phyloP scores from a whole-genome alignment of 495 filamentous ascomycete genomes.

The Tuber umbilicatum region DNA sequence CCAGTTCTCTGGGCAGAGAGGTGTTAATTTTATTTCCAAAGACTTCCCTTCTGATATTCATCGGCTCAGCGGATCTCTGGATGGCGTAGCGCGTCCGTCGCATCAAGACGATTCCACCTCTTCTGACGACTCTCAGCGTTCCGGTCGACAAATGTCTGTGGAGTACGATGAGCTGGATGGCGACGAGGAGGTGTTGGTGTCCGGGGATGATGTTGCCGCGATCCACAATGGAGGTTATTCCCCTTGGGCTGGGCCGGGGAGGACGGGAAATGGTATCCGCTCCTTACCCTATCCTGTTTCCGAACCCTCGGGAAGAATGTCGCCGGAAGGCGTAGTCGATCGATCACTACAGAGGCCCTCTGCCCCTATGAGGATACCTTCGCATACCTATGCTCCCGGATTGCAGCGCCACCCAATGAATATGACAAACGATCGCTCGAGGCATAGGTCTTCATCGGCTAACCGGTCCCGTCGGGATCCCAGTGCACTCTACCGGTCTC shows the following conservation, averaged over 20 bases:
- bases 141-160: conserved; percentile 20
- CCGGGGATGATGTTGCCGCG: conserved; percentile 28
- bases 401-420: conserved; percentile 60
- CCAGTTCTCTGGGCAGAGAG: not conserved
- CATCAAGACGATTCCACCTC: conserved; percentile 24
- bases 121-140: conserved; percentile 24
- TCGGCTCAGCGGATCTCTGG: conserved; percentile 28
- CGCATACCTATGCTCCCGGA: conserved; percentile 63
- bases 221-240: conserved; percentile 27
- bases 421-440: conserved; percentile 43
- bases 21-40: not conserved
- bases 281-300: conserved; percentile 26
- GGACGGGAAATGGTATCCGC: conserved; percentile 22
- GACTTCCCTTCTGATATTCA: conserved; percentile 17
- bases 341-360: conserved; percentile 53
- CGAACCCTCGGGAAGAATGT: conserved; percentile 37
- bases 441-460: conserved; percentile 48
- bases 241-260: conserved; percentile 27
- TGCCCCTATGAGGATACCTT: conserved; percentile 59
- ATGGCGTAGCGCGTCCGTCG: conserved; percentile 20
- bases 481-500: conserved; percentile 73
- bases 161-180: conserved; percentile 36
- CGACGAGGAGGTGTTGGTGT: conserved; percentile 32
- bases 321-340: conserved; percentile 37
- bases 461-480: conserved; percentile 58